These are phyloP conservation scores for Penicillium paneum DNA, from an alignment of 2,329 filamentous ascomycete species.

Conservation along the genomic window DNA sequence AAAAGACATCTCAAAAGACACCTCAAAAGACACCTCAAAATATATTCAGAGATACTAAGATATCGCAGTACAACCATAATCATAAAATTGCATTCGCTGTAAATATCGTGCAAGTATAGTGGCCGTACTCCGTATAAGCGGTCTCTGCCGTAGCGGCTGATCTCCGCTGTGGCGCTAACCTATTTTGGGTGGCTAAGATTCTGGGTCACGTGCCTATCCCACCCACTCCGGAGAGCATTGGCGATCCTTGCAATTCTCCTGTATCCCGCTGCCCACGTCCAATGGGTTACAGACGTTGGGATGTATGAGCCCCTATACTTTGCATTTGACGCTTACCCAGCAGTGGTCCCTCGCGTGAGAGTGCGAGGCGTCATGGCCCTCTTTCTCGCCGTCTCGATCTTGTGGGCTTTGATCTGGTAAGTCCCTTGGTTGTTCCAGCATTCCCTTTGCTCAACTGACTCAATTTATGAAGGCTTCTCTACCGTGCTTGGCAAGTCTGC, in stretches of 20 bases:
- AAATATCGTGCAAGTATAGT: too few relatives aligned
- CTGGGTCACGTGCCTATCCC: conserved; percentile 1
- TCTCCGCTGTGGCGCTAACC: conserved; percentile 15
- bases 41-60: too few relatives aligned
- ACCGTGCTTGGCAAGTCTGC: conserved; percentile 82
- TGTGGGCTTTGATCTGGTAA: conserved; percentile 51
- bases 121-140: too few relatives aligned
- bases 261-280: conserved; percentile 24
- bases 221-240: conserved; percentile 5
- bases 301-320: conserved; percentile 48
- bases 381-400: conserved; percentile 46
- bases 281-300: conserved; percentile 39
- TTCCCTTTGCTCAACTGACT: conserved; percentile 2
- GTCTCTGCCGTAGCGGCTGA: conserved; percentile 16
- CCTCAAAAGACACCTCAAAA: too few relatives aligned
- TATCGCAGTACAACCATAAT: too few relatives aligned
- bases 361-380: conserved; percentile 51
- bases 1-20: too few relatives aligned
- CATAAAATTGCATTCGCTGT: too few relatives aligned
- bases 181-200: not conserved
- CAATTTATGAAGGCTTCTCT: conserved; percentile 63
- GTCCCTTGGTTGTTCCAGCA: conserved; percentile 10
- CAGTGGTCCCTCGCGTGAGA: conserved; percentile 46
- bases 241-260: conserved; percentile 3
- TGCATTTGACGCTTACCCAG: conserved; percentile 46